These are phyloP conservation scores for Clavulina sp. DNA, from an alignment of 768 basidiomycete genomes.

Conservation along the genomic window DNA sequence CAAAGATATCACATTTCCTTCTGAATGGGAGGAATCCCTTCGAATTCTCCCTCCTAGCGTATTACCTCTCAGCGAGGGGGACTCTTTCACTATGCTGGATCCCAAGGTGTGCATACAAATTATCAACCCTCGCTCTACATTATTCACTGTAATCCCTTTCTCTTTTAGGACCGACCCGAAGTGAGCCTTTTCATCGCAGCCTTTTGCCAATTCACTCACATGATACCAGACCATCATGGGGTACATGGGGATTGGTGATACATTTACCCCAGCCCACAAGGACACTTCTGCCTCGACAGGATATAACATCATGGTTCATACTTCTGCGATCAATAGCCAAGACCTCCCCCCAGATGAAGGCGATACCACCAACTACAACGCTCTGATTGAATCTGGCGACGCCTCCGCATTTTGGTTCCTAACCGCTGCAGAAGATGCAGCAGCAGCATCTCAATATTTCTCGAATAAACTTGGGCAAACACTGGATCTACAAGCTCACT, in stretches of 20 bases:
- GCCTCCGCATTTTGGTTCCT: conserved; percentile 40
- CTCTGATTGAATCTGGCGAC: background rate
- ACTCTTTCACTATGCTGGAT: conserved; percentile 42
- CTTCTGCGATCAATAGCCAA: background rate
- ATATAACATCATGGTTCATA: background rate
- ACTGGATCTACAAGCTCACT: conserved; percentile 58
- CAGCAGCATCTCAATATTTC: conserved; percentile 41
- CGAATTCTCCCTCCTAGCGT: conserved; percentile 35
- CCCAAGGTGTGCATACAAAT: conserved; percentile 23
- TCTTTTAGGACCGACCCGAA: conserved; percentile 39
- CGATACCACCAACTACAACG: background rate
- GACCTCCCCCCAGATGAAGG: background rate
- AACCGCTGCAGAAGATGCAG: conserved; percentile 44
- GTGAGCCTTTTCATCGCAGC: background rate
- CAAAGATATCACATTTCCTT: conserved; percentile 59
- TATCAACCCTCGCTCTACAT: too few relatives aligned
- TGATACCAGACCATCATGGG: conserved; percentile 48
- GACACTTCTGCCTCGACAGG: conserved; percentile 42
- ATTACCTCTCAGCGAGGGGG: conserved; percentile 34
- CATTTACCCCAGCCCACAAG: conserved; percentile 72
- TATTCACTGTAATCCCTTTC: conserved; percentile 6
- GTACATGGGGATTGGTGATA: conserved; percentile 66
- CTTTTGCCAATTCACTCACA: background rate
- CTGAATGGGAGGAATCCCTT: conserved; percentile 32
- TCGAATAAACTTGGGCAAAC: conserved; percentile 29